phyloP scores from a whole-genome alignment of 371 early-diverging fungal genomes.

The Circinella umbellata region DNA sequence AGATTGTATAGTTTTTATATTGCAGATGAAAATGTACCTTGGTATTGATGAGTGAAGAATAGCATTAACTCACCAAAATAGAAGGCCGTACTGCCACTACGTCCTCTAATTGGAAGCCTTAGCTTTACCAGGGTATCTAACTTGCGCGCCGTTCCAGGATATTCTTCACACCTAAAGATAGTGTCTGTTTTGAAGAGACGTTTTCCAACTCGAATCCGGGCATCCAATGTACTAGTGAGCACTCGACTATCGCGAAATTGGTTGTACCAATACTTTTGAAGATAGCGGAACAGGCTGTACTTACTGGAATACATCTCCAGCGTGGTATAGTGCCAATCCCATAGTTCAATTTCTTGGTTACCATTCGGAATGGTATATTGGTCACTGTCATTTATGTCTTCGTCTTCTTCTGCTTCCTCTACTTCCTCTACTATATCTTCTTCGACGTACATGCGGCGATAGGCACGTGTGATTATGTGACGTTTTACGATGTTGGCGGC shows the following conservation, averaged over 20 bases:
- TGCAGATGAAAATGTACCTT: too few relatives aligned
- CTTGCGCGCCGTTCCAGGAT: neutral
- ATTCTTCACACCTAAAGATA: neutral
- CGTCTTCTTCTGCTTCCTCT: neutral
- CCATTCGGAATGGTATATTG: neutral
- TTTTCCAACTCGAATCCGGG: neutral
- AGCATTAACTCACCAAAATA: too few relatives aligned
- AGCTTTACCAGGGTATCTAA: neutral
- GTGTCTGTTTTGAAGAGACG: neutral
- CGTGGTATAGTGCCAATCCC: neutral
- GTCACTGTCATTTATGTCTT: too few relatives aligned
- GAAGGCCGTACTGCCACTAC: too few relatives aligned
- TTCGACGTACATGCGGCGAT: neutral
- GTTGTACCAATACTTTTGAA: neutral
- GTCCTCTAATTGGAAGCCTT: neutral
- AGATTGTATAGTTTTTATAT: too few relatives aligned
- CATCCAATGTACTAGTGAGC: neutral
- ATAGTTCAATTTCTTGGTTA: neutral
- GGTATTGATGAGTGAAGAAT: too few relatives aligned
- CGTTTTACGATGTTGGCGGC: neutral
- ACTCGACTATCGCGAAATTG: neutral
- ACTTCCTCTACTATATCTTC: neutral
- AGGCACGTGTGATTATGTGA: neutral
- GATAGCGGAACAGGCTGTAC: neutral
- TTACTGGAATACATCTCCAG: neutral